Evolutionary conservation across 768 basidiomycete genomes (phyloP).

Genomic region (Wakefieldia striispora): DNA sequence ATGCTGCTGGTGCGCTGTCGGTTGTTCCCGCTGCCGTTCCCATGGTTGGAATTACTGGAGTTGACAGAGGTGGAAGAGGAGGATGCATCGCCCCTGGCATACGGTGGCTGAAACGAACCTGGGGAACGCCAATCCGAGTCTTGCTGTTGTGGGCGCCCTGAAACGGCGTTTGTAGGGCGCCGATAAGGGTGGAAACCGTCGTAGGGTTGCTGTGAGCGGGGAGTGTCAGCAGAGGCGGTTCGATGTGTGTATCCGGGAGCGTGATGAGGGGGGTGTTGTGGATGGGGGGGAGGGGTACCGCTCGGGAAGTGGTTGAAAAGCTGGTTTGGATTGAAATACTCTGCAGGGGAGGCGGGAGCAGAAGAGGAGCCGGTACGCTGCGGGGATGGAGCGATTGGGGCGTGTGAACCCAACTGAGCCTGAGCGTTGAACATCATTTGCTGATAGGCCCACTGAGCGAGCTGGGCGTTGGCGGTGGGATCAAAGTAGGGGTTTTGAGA

Average conservation of each 20-base stretch:
- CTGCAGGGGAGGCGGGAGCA: constrained; percentile 40
- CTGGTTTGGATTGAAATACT: constrained; percentile 60
- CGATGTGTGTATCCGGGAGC: constrained; percentile 39
- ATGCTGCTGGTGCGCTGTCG: constrained; percentile 71
- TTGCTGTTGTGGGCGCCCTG: constrained; percentile 27
- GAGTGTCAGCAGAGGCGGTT: constrained; percentile 30
- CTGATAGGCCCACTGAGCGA: constrained; percentile 87
- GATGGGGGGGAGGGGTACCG: constrained; percentile 66
- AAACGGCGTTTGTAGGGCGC: constrained; percentile 45
- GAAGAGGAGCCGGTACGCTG: constrained; percentile 42
- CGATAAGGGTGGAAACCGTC: constrained; percentile 82
- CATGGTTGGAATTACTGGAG: constrained; percentile 46
- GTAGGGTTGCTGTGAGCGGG: constrained; percentile 29
- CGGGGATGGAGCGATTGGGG: constrained; percentile 16
- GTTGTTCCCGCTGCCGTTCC: constrained; percentile 17
- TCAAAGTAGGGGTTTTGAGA: constrained; percentile 67
- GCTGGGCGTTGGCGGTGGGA: constrained; percentile 70
- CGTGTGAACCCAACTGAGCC: constrained; percentile 38
- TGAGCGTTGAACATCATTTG: constrained; percentile 85
- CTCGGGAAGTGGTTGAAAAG: constrained; percentile 68
- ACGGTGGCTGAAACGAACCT: constrained; percentile 66
- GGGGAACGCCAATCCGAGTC: constrained; percentile 49
- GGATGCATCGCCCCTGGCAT: constrained; percentile 76
- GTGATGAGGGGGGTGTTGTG: constrained; percentile 34
- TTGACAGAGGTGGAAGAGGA: constrained; percentile 77